These are phyloP conservation scores for Plantago elongata DNA, from an alignment of 257 asterid species.

Conservation along the genomic window DNA sequence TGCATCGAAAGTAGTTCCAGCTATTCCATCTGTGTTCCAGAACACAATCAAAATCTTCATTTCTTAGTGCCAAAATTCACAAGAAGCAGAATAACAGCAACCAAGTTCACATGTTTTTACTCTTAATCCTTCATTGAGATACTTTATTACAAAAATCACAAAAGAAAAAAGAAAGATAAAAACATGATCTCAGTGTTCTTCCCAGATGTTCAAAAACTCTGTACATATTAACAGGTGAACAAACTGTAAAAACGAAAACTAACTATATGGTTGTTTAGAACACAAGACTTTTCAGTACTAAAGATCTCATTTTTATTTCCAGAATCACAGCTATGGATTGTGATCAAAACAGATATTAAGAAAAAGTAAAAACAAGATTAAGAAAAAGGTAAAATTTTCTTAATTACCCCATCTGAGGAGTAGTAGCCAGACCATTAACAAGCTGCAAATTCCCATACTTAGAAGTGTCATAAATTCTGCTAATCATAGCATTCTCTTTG, in stretches of 20 bases:
- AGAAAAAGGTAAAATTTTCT: neutral
- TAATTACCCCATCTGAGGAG: constrained; percentile 91
- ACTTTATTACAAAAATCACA: neutral
- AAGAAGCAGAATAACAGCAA: neutral
- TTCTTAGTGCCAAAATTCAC: constrained; percentile 6
- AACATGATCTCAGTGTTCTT: too few species aligned
- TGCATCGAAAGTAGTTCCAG: constrained; percentile 89
- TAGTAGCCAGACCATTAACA: constrained; percentile 61
- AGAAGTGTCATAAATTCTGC: constrained; percentile 58
- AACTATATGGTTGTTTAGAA: neutral
- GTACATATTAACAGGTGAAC: neutral
- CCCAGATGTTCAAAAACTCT: too few species aligned
- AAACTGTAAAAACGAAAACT: neutral
- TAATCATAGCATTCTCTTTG: too few species aligned
- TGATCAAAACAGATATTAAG: neutral
- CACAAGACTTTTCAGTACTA: neutral
- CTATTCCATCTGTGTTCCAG: constrained; percentile 65
- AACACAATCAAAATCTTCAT: constrained; percentile 6
- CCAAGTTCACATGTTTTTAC: too few species aligned
- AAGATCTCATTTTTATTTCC: neutral
- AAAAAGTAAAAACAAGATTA: neutral
- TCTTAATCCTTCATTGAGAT: too few species aligned
- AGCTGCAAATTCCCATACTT: constrained; percentile 71
- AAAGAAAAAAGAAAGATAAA: too few species aligned
- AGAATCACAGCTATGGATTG: neutral